Evolutionary conservation across 306 rosid species (phyloP).

Genomic region (Carpinus fangiana): DNA sequence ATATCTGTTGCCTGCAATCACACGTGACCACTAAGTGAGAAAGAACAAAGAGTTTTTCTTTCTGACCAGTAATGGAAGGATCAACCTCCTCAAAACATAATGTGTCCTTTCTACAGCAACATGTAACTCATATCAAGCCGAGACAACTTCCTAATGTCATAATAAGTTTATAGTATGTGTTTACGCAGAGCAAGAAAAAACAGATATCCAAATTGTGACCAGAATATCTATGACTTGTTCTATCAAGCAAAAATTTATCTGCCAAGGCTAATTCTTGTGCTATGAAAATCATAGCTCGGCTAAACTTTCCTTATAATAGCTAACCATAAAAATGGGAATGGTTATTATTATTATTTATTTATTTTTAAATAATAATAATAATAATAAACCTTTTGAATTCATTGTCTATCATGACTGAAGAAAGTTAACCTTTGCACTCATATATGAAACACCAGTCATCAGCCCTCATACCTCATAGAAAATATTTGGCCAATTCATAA

Average conservation of each 20-base stretch:
- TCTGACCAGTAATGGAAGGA: slow-evolving; percentile 5
- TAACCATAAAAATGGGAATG: neutral
- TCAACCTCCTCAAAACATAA: neutral
- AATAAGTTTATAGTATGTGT: neutral
- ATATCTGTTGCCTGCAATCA: slow-evolving; percentile 71
- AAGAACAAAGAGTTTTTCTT: slow-evolving; percentile 1
- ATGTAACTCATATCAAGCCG: neutral
- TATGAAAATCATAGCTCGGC: neutral
- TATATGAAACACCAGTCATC: neutral
- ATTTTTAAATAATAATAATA: no score
- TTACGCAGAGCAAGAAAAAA: neutral
- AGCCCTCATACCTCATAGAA: neutral
- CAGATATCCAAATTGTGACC: neutral
- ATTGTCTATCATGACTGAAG: neutral
- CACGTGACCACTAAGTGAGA: slow-evolving; percentile 10
- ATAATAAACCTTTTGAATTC: neutral
- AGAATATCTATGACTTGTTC: neutral
- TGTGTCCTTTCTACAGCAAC: neutral
- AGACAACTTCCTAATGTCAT: neutral
- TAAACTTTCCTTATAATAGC: neutral
- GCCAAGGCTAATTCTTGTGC: neutral
- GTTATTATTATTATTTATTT: no score
- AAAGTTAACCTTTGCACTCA: neutral
- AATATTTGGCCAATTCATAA: neutral
- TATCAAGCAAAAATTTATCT: neutral